Percentiles rank a stretch among this genome's conserved stretches.
phyloP scores from a whole-genome alignment of 805 yeast genomes.

The Pichia paraexigua region DNA sequence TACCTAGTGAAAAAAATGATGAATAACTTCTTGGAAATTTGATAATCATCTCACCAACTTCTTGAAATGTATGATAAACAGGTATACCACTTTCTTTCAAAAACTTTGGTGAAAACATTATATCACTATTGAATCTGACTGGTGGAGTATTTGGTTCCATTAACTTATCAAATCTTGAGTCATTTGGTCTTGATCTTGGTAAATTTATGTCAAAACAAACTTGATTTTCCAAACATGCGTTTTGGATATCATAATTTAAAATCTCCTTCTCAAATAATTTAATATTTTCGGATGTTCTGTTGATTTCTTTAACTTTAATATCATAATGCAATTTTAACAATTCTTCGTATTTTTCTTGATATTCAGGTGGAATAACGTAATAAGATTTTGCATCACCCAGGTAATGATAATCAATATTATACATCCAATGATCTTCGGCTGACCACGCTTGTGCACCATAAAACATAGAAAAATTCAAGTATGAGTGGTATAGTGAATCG shows the following conservation, averaged over 20 bases:
- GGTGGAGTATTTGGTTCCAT: conserved; percentile 15
- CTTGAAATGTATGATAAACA: conserved; percentile 42
- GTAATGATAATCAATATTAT: conserved; percentile 44
- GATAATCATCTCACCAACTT: conserved; percentile 53
- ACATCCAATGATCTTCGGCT: conserved; percentile 53
- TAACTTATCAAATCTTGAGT: conserved; percentile 23
- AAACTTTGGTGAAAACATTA: conserved; percentile 41
- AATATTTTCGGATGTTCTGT: background rate
- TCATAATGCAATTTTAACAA: conserved; percentile 20
- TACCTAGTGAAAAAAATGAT: conserved; percentile 45
- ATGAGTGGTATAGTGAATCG: conserved; percentile 35
- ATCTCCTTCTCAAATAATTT: conserved; percentile 8
- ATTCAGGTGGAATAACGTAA: conserved; percentile 56
- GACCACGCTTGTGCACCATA: conserved; percentile 51
- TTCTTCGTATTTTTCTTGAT: conserved; percentile 43
- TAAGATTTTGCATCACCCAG: conserved; percentile 49
- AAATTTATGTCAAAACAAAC: conserved; percentile 11
- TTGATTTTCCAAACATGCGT: conserved; percentile 20
- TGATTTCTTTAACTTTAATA: conserved; percentile 6
- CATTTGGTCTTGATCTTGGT: conserved; percentile 26
- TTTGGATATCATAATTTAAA: conserved; percentile 12
- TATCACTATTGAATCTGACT: conserved; percentile 32
- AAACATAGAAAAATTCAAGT: conserved; percentile 44
- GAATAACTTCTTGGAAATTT: conserved; percentile 51
- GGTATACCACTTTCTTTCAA: conserved; percentile 42